phyloP scores from a whole-genome alignment of 2,329 filamentous ascomycete genomes.

The Ophiostoma perfectum region DNA sequence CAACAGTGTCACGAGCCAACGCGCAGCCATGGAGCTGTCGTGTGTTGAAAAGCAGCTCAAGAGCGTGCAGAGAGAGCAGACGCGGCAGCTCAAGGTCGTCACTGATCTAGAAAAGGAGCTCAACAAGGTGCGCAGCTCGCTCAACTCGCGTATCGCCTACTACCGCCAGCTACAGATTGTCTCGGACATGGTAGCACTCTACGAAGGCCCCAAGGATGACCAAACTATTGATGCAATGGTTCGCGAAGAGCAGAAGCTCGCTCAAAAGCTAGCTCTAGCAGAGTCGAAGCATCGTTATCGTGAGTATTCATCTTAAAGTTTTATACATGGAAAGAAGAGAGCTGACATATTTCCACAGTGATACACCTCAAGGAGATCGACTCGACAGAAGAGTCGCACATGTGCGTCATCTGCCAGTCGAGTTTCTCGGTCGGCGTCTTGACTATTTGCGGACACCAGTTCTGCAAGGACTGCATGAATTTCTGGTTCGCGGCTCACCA shows the following conservation, averaged over 20 bases:
- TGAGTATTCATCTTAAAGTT: slow-evolving; percentile 33
- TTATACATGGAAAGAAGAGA: neutral
- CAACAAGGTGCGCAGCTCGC: slow-evolving; percentile 67
- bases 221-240: slow-evolving; percentile 40
- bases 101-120: slow-evolving; percentile 60
- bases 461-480: slow-evolving; percentile 81
- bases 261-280: slow-evolving; percentile 54
- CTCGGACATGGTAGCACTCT: slow-evolving; percentile 79
- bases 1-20: slow-evolving; percentile 29
- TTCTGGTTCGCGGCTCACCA: slow-evolving; percentile 69
- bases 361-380: slow-evolving; percentile 53
- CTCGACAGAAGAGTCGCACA: slow-evolving; percentile 56
- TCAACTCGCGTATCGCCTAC: slow-evolving; percentile 83
- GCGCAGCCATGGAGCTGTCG: slow-evolving; percentile 56
- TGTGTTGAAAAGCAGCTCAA: slow-evolving; percentile 61
- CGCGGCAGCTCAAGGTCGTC: slow-evolving; percentile 46
- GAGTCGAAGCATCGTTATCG: slow-evolving; percentile 72
- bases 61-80: slow-evolving; percentile 50
- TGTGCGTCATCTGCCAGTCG: slow-evolving; percentile 82
- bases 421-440: slow-evolving; percentile 71
- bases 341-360: slow-evolving; percentile 35
- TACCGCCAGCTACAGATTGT: slow-evolving; percentile 85
- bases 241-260: slow-evolving; percentile 46
- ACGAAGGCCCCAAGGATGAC: slow-evolving; percentile 59
- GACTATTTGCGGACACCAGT: slow-evolving; percentile 86